Evolutionary conservation across 164 flowering plant species (phyloP).

Genomic region (Sextonia rubra): DNA sequence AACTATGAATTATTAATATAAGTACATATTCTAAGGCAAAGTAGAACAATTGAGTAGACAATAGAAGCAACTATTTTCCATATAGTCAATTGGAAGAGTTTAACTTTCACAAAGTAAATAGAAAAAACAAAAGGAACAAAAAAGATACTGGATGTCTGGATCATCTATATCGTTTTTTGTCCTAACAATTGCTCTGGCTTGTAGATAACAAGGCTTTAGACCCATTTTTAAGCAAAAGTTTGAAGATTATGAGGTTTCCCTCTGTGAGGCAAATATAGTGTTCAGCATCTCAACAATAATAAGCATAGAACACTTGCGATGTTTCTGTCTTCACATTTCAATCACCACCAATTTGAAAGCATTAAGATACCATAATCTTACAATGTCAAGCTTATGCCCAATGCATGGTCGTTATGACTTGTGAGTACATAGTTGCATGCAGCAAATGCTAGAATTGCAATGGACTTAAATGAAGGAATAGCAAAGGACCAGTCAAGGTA

Average conservation of each 20-base stretch:
- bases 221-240: neutral
- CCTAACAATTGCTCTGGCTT: neutral
- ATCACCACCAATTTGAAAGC: neutral
- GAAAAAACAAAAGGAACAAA: neutral
- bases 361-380: neutral
- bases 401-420: neutral
- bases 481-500: too few species aligned
- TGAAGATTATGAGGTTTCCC: too few species aligned
- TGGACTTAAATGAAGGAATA: too few species aligned
- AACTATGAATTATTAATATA: neutral
- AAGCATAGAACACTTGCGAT: neutral
- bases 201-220: neutral
- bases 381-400: neutral
- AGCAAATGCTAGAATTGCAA: neutral
- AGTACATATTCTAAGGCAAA: neutral
- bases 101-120: neutral
- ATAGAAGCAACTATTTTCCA: neutral
- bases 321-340: neutral
- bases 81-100: neutral
- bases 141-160: neutral
- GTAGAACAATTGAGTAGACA: neutral
- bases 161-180: too few species aligned
- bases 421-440: neutral
- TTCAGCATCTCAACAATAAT: neutral
- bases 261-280: too few species aligned